These are phyloP conservation scores for Rickenella mellea DNA, from an alignment of 768 basidiomycete genomes.

Conservation along the genomic window DNA sequence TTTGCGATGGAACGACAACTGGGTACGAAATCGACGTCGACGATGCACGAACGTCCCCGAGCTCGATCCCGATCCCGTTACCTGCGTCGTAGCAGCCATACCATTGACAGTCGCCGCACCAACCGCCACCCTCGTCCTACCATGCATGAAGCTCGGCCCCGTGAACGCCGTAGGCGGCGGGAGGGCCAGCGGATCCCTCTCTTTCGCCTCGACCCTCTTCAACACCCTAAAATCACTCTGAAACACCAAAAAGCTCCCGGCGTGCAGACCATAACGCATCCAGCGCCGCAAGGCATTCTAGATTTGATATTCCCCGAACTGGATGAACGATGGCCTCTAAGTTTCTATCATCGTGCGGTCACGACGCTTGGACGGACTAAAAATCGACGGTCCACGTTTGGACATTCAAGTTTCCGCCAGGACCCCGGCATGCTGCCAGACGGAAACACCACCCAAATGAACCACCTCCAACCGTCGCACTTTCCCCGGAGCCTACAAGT, in stretches of 20 bases:
- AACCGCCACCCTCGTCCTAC: conserved; percentile 27
- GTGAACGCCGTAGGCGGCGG: conserved; percentile 2
- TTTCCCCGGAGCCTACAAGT: too few species aligned
- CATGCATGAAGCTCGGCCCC: conserved; percentile 13
- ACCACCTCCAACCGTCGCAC: too few species aligned
- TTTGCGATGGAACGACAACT: conserved; percentile 23
- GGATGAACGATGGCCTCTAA: too few species aligned
- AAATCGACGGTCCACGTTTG: too few species aligned
- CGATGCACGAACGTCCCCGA: conserved; percentile 3
- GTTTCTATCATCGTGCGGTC: too few species aligned
- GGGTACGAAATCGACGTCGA: too few species aligned
- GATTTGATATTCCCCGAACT: too few species aligned
- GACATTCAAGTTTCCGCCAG: too few species aligned
- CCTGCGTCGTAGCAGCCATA: neutral
- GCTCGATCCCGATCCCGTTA: conserved; percentile 2
- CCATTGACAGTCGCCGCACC: conserved; percentile 20
- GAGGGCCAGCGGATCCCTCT: conserved; percentile 6
- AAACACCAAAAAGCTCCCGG: conserved; percentile 86
- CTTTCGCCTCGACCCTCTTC: conserved; percentile 52
- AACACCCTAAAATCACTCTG: conserved; percentile 68
- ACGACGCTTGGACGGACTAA: too few species aligned
- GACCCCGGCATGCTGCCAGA: too few species aligned
- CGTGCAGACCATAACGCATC: conserved; percentile 58
- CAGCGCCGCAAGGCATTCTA: conserved; percentile 59
- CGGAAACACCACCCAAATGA: too few species aligned